A percentile compares a stretch with the other conserved stretches of the same genome.
Conservation (phyloP, 2,329 filamentous ascomycete species). For the Ceratocystiopsis brevicomis region DNA sequence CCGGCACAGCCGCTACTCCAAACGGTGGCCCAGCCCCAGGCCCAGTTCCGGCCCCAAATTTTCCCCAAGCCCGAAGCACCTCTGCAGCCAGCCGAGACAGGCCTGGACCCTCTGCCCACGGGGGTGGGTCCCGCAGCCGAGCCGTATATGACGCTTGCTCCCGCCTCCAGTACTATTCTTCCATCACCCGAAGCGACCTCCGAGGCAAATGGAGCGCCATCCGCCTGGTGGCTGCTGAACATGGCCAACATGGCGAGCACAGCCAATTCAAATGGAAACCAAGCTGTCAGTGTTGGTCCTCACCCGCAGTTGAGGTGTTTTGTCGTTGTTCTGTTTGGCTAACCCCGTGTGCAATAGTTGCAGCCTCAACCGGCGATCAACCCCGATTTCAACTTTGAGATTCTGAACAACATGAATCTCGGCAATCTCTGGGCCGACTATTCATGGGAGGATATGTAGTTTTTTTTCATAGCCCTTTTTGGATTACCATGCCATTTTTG, state of each 20-base stretch:
- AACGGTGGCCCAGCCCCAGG: background rate
- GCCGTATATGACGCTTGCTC: too few species aligned
- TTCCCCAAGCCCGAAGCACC: too few species aligned
- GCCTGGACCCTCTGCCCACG: too few species aligned
- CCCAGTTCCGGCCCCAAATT: too few species aligned
- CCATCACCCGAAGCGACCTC: too few species aligned
- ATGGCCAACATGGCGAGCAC: conserved; percentile 10
- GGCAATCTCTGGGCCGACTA: conserved; percentile 12
- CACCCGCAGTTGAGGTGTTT: background rate
- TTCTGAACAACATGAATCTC: conserved; percentile 8
- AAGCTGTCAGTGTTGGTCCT: conserved; percentile 1
- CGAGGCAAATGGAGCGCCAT: background rate
- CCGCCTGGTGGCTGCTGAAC: conserved; percentile 13
- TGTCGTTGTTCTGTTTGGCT: background rate
- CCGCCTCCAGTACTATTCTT: too few species aligned
- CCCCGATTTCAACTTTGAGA: conserved; percentile 11
- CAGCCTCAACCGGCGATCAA: conserved; percentile 6
- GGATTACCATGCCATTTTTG: background rate
- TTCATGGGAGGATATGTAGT: conserved; percentile 10
- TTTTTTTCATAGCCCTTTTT: background rate
- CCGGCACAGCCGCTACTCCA: background rate
- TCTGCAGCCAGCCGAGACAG: too few species aligned
- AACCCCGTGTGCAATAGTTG: background rate
- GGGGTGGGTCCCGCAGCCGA: too few species aligned
- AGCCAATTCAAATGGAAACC: conserved; percentile 6